phyloP scores from a whole-genome alignment of 306 rosid species.

The Cucurbita ficifolia region DNA sequence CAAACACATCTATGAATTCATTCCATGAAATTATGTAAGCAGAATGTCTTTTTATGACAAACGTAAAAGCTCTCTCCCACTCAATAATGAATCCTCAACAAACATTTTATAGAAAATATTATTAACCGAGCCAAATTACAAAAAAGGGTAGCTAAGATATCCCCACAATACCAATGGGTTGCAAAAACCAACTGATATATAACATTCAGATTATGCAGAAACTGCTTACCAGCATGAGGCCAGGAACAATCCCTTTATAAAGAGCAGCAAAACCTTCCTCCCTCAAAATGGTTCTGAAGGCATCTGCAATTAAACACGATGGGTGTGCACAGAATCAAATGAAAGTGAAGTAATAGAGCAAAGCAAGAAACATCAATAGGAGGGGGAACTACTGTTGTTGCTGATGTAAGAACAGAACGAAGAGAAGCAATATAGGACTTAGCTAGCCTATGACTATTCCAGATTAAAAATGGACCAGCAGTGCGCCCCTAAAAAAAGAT shows the following conservation, averaged over 20 bases:
- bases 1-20: slow-evolving; percentile 7
- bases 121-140: neutral
- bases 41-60: neutral
- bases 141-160: neutral
- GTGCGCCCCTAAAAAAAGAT: neutral
- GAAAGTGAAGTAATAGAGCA: slow-evolving; percentile 9
- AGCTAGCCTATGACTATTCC: neutral
- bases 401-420: neutral
- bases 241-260: slow-evolving; percentile 75
- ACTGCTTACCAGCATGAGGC: slow-evolving; percentile 68
- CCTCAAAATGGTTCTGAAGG: slow-evolving; percentile 73
- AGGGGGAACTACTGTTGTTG: neutral
- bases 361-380: neutral
- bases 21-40: neutral
- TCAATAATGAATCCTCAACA: neutral
- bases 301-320: slow-evolving; percentile 49
- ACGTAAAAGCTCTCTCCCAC: neutral
- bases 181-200: neutral
- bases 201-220: neutral
- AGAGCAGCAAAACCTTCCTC: slow-evolving; percentile 80
- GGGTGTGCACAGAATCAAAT: neutral
- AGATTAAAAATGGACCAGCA: neutral
- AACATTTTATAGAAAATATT: neutral
- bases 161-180: neutral
- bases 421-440: neutral